Percentiles rank a stretch among this genome's conserved stretches.
phyloP scores from a whole-genome alignment of 202 grass and related monocot species.

The Zizania palustris region DNA sequence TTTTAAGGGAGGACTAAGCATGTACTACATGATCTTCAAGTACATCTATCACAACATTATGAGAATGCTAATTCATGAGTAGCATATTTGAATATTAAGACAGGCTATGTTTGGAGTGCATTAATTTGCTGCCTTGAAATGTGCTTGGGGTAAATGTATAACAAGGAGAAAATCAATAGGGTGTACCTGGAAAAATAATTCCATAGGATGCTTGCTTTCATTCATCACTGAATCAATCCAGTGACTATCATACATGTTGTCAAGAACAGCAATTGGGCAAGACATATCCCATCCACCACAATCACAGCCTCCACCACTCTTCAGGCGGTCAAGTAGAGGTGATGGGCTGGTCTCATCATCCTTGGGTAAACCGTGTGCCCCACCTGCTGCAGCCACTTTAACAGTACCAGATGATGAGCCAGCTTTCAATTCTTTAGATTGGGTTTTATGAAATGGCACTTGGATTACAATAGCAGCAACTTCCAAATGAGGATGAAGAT shows the following conservation, averaged over 20 bases:
- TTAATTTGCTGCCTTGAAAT: not conserved
- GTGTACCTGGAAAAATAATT: constrained; percentile 78
- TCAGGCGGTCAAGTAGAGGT: constrained; percentile 81
- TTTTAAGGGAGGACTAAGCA: not conserved
- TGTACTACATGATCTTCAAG: not conserved
- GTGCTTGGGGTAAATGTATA: not conserved
- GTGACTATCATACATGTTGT: constrained; percentile 56
- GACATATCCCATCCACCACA: constrained; percentile 99
- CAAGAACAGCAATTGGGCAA: constrained; percentile 83
- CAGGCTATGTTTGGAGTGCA: not conserved
- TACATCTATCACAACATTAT: not conserved
- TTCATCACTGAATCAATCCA: constrained; percentile 52
- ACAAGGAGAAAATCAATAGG: constrained; percentile 14
- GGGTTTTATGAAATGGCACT: constrained; percentile 73
- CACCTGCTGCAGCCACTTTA: constrained; percentile 65
- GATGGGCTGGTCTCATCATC: constrained; percentile 69
- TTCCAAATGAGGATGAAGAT: constrained; percentile 85
- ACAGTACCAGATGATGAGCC: constrained; percentile 39
- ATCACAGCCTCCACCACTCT: constrained; percentile 75
- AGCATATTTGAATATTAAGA: constrained; percentile 1
- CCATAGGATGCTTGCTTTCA: constrained; percentile 62
- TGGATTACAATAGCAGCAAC: constrained; percentile 69
- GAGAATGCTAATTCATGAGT: not conserved
- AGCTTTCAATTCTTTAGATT: constrained; percentile 56
- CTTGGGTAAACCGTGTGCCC: constrained; percentile 72